A percentile compares a stretch with the other conserved stretches of the same genome.
Conservation (phyloP, 805 yeast species). For the Ogataea corticis region DNA sequence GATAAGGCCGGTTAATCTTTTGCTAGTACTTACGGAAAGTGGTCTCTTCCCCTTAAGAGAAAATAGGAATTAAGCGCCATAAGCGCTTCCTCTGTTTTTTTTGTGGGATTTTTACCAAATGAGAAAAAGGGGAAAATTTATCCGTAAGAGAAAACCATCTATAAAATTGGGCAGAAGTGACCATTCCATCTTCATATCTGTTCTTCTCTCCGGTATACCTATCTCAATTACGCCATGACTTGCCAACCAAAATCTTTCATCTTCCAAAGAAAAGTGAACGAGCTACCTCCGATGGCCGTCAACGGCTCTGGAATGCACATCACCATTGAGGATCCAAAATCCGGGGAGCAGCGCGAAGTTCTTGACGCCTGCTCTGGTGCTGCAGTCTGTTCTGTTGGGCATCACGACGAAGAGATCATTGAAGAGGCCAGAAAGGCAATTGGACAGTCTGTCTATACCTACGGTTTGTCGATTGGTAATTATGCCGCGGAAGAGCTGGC, state of each 20-base stretch:
- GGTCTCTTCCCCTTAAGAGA: background rate
- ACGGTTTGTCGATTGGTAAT: slow-evolving; percentile 30
- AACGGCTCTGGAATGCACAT: slow-evolving; percentile 43
- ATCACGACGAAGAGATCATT: slow-evolving; percentile 38
- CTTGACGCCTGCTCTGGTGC: slow-evolving; percentile 47
- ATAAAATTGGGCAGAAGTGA: too few relatives aligned
- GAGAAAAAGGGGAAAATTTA: background rate
- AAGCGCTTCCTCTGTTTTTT: too few relatives aligned
- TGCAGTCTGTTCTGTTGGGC: slow-evolving; percentile 46
- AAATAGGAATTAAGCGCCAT: too few relatives aligned
- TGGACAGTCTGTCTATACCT: slow-evolving; percentile 35
- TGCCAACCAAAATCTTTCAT: slow-evolving; percentile 29
- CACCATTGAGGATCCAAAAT: slow-evolving; percentile 40
- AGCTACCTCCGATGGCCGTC: slow-evolving; percentile 37
- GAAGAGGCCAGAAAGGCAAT: slow-evolving; percentile 37
- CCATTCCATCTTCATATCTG: too few relatives aligned
- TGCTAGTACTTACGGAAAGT: too few relatives aligned
- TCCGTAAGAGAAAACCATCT: background rate
- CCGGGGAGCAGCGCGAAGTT: slow-evolving; percentile 32
- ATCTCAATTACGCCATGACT: background rate
- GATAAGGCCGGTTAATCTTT: too few relatives aligned
- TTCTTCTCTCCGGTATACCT: too few relatives aligned
- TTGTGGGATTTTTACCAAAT: background rate
- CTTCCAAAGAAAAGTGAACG: slow-evolving; percentile 41
- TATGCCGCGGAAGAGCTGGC: slow-evolving; percentile 40